Conservation (phyloP, 805 yeast genomes). For the Ascoidea asiatica region DNA sequence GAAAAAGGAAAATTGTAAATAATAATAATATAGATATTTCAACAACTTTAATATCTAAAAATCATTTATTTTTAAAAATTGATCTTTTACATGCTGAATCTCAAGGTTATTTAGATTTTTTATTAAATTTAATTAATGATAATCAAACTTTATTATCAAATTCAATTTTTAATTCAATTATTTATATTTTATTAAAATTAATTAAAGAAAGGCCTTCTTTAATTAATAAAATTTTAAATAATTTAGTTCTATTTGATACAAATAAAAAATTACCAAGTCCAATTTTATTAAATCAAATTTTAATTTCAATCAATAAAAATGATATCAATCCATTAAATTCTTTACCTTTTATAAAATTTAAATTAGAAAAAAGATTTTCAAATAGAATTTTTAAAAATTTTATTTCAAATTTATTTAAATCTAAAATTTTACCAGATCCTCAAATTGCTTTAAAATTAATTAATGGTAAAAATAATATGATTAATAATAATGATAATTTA, state of each 20-base stretch:
- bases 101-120: slow-evolving; percentile 47
- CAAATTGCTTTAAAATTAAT: neutral
- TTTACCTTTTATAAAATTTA: slow-evolving; percentile 23
- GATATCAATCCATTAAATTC: too few species aligned
- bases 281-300: neutral
- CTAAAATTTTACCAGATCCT: neutral
- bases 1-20: slow-evolving; percentile 9
- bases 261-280: slow-evolving; percentile 15
- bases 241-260: slow-evolving; percentile 21
- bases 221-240: slow-evolving; percentile 36
- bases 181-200: slow-evolving; percentile 50
- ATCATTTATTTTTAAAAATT: slow-evolving; percentile 53
- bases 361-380: slow-evolving; percentile 45
- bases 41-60: slow-evolving; percentile 32
- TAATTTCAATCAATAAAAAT: too few species aligned
- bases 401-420: slow-evolving; percentile 12
- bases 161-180: slow-evolving; percentile 50
- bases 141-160: slow-evolving; percentile 39
- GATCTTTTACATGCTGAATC: slow-evolving; percentile 57
- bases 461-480: too few species aligned
- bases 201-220: slow-evolving; percentile 53
- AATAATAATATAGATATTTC: slow-evolving; percentile 24
- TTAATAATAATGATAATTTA: neutral
- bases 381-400: slow-evolving; percentile 43
- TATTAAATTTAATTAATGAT: slow-evolving; percentile 41